These are phyloP conservation scores for Calocybe indica DNA, from an alignment of 768 basidiomycete genomes.

Conservation along the genomic window DNA sequence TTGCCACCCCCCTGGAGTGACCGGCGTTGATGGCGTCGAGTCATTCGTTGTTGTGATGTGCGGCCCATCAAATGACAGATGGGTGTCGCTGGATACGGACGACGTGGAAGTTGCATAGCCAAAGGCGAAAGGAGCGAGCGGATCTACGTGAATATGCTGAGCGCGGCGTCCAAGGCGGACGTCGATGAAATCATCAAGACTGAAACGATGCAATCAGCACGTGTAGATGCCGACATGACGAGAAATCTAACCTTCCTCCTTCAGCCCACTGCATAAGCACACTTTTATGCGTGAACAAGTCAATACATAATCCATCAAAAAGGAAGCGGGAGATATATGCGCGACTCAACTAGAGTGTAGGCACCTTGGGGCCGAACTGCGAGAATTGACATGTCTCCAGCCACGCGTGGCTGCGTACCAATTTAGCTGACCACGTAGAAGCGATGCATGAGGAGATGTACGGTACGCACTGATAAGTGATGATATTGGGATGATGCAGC, in stretches of 20 bases:
- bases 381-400: conserved; percentile 84
- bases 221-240: not conserved
- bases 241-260: conserved; percentile 54
- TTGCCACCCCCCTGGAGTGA: conserved; percentile 17
- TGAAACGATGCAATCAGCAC: conserved; percentile 15
- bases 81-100: conserved; percentile 2
- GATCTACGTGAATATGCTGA: conserved; percentile 42
- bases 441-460: not conserved
- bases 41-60: conserved; percentile 1
- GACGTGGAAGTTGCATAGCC: conserved; percentile 18
- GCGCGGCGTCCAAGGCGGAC: conserved; percentile 62
- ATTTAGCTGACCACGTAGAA: not conserved
- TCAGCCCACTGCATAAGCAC: conserved; percentile 94
- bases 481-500: conserved; percentile 87
- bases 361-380: conserved; percentile 81
- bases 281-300: conserved; percentile 28
- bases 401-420: conserved; percentile 67
- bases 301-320: not conserved
- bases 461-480: conserved; percentile 72
- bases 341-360: conserved; percentile 74
- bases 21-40: no score
- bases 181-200: conserved; percentile 83
- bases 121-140: conserved; percentile 21
- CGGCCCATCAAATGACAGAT: not conserved
- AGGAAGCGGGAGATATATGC: not conserved